phyloP scores from a whole-genome alignment of 2,329 filamentous ascomycete species.

The Tricladium varicosporioides region DNA sequence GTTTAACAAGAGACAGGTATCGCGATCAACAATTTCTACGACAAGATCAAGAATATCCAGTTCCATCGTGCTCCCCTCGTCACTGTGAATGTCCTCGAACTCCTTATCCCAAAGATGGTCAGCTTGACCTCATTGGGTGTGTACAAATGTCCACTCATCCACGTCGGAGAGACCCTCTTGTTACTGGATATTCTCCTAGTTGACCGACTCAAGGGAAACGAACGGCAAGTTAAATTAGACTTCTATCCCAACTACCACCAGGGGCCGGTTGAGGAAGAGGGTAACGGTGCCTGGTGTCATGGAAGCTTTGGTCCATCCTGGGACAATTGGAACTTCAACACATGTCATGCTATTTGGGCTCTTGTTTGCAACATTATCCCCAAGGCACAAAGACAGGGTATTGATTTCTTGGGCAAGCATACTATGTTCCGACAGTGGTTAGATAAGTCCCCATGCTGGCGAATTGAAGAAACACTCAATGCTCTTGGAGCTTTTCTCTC shows the following conservation, averaged over 20 bases:
- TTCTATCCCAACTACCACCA: constrained; percentile 29
- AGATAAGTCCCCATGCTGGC: constrained; percentile 24
- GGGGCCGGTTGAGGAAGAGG: constrained; percentile 12
- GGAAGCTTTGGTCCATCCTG: constrained; percentile 28
- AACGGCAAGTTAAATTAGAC: constrained; percentile 26
- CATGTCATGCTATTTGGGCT: constrained; percentile 25
- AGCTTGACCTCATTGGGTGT: constrained; percentile 27
- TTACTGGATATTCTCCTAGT: constrained; percentile 27
- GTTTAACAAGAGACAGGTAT: constrained; percentile 13
- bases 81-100: constrained; percentile 18
- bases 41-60: constrained; percentile 25
- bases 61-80: constrained; percentile 30
- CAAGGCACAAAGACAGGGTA: constrained; percentile 18
- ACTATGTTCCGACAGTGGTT: constrained; percentile 29
- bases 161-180: constrained; percentile 22
- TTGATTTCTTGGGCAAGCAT: constrained; percentile 18
- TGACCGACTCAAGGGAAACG: constrained; percentile 18
- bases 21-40: constrained; percentile 21
- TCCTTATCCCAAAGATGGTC: constrained; percentile 28
- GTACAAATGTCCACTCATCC: constrained; percentile 30
- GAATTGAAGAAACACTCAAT: constrained; percentile 22
- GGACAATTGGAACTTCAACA: constrained; percentile 26
- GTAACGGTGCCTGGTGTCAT: not conserved
- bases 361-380: constrained; percentile 17
- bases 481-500: constrained; percentile 7